These are phyloP conservation scores for Jatropha multifida DNA, from an alignment of 441 rosid species.

Conservation along the genomic window DNA sequence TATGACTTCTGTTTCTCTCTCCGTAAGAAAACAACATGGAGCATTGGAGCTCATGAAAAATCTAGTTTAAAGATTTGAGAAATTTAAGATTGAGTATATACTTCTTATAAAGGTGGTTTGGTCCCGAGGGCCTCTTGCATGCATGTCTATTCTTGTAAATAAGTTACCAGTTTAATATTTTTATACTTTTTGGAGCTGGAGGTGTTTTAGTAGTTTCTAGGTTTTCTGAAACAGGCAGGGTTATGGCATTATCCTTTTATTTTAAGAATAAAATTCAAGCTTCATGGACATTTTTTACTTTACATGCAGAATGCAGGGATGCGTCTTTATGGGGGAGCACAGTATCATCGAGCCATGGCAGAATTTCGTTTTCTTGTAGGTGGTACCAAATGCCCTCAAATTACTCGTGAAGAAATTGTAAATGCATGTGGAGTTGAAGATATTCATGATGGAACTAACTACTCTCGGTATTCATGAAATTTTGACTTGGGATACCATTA, in stretches of 20 bases:
- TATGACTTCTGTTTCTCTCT: neutral
- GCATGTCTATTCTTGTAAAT: neutral
- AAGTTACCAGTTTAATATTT: neutral
- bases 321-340: constrained; percentile 99
- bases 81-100: neutral
- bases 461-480: constrained; percentile 62
- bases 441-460: constrained; percentile 97
- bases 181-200: neutral
- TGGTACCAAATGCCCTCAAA: constrained; percentile 89
- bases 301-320: constrained; percentile 79
- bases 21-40: neutral
- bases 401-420: constrained; percentile 92
- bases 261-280: neutral
- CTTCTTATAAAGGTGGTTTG: neutral
- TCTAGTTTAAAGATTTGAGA: neutral
- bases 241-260: neutral
- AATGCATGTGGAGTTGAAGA: constrained; percentile 99
- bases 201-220: neutral
- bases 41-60: neutral
- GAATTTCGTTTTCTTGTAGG: constrained; percentile 96
- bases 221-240: neutral
- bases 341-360: constrained; percentile 97
- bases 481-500: constrained; percentile 1
- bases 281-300: constrained; percentile 18
- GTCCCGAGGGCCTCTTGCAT: neutral